phyloP scores from a whole-genome alignment of 73 alveolate genomes.

The Paraurostyla sp. region DNA sequence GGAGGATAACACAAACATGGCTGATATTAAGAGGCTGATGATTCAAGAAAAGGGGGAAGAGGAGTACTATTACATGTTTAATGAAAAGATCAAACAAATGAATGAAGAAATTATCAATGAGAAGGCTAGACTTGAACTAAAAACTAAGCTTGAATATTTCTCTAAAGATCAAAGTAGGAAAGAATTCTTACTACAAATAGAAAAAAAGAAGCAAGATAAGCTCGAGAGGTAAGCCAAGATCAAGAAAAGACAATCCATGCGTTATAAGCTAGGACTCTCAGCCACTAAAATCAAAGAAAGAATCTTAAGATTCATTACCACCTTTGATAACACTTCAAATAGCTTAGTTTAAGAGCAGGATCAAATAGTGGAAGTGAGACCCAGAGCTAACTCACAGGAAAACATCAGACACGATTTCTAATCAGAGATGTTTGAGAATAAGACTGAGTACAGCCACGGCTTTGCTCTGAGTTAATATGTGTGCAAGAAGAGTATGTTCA shows the following conservation, averaged over 20 bases:
- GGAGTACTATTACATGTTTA: neutral
- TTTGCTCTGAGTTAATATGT: slow-evolving; percentile 29
- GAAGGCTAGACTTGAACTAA: neutral
- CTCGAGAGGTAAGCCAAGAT: neutral
- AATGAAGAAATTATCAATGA: neutral
- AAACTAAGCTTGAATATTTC: neutral
- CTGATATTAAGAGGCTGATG: slow-evolving; percentile 7
- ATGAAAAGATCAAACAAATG: neutral
- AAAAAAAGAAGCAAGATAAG: neutral
- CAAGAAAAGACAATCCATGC: neutral
- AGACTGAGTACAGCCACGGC: slow-evolving; percentile 1
- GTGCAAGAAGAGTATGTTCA: neutral
- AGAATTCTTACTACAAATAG: neutral
- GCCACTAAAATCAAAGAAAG: slow-evolving; percentile 44
- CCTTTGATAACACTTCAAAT: neutral
- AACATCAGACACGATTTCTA: neutral
- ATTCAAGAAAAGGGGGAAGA: slow-evolving; percentile 62
- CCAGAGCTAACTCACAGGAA: slow-evolving; percentile 45
- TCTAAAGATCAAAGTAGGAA: slow-evolving; percentile 6
- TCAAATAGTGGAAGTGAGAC: neutral
- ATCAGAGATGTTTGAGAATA: slow-evolving; percentile 48
- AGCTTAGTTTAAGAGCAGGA: neutral
- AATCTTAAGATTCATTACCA: slow-evolving; percentile 41
- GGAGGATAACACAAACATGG: neutral
- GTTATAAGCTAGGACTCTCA: slow-evolving; percentile 1